Base-by-base conservation (phyloP, 441 rosid genomes). In the California macrophylla region DNA sequence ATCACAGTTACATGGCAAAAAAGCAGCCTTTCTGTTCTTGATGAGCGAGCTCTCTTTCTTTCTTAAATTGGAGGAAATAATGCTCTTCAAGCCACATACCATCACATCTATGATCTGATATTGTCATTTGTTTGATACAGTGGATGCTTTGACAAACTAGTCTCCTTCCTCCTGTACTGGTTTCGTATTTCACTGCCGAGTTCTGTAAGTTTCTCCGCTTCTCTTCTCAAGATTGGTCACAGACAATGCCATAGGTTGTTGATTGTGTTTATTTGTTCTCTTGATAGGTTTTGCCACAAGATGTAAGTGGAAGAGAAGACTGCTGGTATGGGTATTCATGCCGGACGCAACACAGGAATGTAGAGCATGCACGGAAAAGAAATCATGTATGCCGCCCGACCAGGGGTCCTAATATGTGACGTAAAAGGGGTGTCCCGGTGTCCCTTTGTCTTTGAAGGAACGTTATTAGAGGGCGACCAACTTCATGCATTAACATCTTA, bases 281-380 rank as follows among this genome's bases (percentile, higher is more conserved):
- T 21, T 3, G 34, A 15, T 38, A 87, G 92, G 76, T 45, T 54
- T 80, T 91, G 26, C 95, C 98, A 1, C 67, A 68, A 0, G 95
- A 91, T 64, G 96, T 77, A 25, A 74, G 73, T 7, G 69, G 70
- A 38, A 84, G 97, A 68, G 85, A 83, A 64, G 87, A 93, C 68
- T 91, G 98, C 81, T 93, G 98, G 98, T 93, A 93, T 72, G 98
- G 97, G 32, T 81, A 84, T 63, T 79, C 83, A 23, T 93, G 97
- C 69, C 82, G 98, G 69, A 93, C 98, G 5, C 98, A 93, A 67
- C 93, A 85, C 78, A 97, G 88, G 71, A 93, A 78, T 3, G 92
- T 86, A 78, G 91, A 88, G 4, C 98, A 93, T 77, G 96, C 96
- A 34, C 89, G 82, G 30, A 91, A 75, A 82, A 84, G 88, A 73